Percentiles rank a stretch among this genome's conserved stretches.
Evolutionary conservation across 148 eudicot species (phyloP).

Genomic region (Amaranthus palmeri): DNA sequence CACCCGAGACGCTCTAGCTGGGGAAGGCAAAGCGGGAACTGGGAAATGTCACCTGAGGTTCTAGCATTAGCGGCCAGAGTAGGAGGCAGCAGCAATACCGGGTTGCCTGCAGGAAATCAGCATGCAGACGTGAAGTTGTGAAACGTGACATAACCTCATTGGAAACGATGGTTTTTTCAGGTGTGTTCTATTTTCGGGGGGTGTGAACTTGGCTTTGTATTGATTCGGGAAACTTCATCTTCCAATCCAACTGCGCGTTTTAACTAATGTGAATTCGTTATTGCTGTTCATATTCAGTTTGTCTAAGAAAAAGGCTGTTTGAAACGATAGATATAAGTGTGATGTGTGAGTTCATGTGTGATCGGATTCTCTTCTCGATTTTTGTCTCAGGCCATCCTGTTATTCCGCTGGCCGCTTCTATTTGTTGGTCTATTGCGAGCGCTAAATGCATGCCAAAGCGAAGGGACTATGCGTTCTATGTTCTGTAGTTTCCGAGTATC

Average conservation of each 20-base stretch:
- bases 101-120: conserved; percentile 13
- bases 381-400: background rate
- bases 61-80: conserved; percentile 76
- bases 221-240: conserved; percentile 1
- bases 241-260: conserved; percentile 11
- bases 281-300: conserved; percentile 27
- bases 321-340: conserved; percentile 17
- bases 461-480: too few species aligned
- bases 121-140: conserved; percentile 21
- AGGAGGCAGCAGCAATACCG: conserved; percentile 46
- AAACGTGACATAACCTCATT: background rate
- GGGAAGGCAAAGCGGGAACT: conserved; percentile 94
- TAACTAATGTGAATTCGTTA: conserved; percentile 21
- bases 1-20: conserved; percentile 75
- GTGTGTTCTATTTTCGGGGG: conserved; percentile 11
- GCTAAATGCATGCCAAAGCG: background rate
- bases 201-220: conserved; percentile 6
- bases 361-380: background rate
- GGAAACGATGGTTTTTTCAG: background rate
- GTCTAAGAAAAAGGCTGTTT: conserved; percentile 13
- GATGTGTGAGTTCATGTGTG: conserved; percentile 19
- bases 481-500: too few species aligned
- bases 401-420: background rate
- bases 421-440: background rate
- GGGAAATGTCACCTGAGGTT: conserved; percentile 99